Conservation (phyloP, 306 rosid genomes). For the Lotus japonicus region DNA sequence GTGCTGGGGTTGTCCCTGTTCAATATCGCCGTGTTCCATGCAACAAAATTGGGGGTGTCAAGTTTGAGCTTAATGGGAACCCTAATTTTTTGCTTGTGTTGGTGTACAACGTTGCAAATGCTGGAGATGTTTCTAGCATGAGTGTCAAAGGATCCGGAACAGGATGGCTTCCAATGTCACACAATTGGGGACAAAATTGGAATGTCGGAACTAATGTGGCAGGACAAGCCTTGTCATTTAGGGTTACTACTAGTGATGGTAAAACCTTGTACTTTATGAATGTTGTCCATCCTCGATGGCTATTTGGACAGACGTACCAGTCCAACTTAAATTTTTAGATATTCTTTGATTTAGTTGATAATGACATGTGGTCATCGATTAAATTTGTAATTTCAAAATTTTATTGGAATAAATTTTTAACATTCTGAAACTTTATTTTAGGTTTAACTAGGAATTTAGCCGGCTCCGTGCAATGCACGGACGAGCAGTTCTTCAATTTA, state of each 20-base stretch:
- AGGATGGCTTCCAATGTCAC: conserved; percentile 37
- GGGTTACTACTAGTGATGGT: conserved; percentile 37
- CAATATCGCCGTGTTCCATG: conserved; percentile 33
- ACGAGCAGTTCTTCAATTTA: too few relatives aligned
- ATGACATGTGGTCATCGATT: too few relatives aligned
- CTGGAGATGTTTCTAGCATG: conserved; percentile 36
- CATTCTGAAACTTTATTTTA: too few relatives aligned
- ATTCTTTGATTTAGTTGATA: too few relatives aligned
- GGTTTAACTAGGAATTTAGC: too few relatives aligned
- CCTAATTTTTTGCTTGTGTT: conserved; percentile 31
- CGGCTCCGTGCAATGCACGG: too few relatives aligned
- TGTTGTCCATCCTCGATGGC: conserved; percentile 51
- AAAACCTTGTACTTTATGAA: conserved; percentile 14
- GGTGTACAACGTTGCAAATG: conserved; percentile 51
- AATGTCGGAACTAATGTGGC: neutral
- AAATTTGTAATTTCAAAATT: too few relatives aligned
- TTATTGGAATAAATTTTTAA: too few relatives aligned
- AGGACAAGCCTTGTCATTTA: conserved; percentile 57
- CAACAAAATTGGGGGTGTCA: conserved; percentile 34
- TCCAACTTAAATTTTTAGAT: conserved; percentile 10
- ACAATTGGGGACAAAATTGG: conserved; percentile 69
- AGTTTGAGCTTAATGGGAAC: conserved; percentile 51
- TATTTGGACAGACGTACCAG: conserved; percentile 38
- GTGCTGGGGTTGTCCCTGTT: conserved; percentile 57
- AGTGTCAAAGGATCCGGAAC: conserved; percentile 27